phyloP scores from a whole-genome alignment of 495 filamentous ascomycete genomes.

The Penicillium diatomitis region DNA sequence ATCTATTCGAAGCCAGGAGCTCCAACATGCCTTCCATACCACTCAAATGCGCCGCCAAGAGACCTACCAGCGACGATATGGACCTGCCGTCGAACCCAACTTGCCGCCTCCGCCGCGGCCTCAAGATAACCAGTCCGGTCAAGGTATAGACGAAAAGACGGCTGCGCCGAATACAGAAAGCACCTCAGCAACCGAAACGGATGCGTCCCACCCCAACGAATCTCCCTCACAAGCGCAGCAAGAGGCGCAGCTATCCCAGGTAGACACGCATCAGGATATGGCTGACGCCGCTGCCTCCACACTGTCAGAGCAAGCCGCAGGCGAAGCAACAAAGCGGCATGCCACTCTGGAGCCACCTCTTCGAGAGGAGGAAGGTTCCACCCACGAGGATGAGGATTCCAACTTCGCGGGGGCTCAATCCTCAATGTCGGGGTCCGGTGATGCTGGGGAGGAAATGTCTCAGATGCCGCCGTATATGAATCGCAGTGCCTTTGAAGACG shows the following conservation, averaged over 20 bases:
- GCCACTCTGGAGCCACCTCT: conserved; percentile 10
- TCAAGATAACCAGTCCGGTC: conserved; percentile 12
- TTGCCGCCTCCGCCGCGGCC: conserved; percentile 27
- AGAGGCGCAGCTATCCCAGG: neutral
- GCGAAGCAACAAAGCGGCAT: conserved; percentile 10
- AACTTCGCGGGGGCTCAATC: conserved; percentile 9
- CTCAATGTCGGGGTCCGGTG: conserved; percentile 16
- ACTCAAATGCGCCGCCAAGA: conserved; percentile 32
- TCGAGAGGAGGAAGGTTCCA: conserved; percentile 11
- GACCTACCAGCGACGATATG: conserved; percentile 42
- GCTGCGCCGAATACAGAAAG: conserved; percentile 9
- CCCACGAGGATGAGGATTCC: conserved; percentile 5
- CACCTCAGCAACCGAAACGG: conserved; percentile 5
- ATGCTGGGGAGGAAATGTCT: conserved; percentile 22
- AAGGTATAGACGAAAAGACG: conserved; percentile 13
- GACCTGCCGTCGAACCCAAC: conserved; percentile 39
- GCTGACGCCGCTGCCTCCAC: conserved; percentile 1
- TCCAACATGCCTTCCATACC: conserved; percentile 27
- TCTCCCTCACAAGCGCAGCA: neutral
- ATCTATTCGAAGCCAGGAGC: conserved; percentile 17
- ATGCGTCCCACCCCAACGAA: conserved; percentile 6
- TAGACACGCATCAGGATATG: neutral
- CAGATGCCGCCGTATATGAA: conserved; percentile 12
- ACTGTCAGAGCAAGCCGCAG: conserved; percentile 5
- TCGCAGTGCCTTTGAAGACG: conserved; percentile 52